Conservation (phyloP, 345 rosid genomes). For the Rhodamnia rubescens region DNA sequence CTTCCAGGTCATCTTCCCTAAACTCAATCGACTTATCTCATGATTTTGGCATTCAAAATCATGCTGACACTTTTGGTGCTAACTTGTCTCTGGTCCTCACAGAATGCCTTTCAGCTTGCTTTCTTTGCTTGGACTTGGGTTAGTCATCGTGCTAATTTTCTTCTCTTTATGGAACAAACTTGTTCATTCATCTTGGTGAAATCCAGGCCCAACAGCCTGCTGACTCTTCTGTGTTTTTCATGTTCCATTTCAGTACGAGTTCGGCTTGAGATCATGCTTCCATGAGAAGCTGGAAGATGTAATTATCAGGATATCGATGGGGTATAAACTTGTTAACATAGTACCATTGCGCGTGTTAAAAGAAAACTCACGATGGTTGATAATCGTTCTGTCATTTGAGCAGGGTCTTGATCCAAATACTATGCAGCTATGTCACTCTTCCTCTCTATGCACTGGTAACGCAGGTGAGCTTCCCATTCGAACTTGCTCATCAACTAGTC, state of each 20-base stretch:
- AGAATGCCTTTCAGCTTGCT: slow-evolving; percentile 38
- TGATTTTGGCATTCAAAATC: not conserved
- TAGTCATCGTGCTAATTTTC: not conserved
- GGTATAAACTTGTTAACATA: slow-evolving; percentile 8
- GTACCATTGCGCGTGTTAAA: not conserved
- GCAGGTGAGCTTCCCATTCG: slow-evolving; percentile 14
- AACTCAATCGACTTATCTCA: not conserved
- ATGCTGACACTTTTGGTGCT: not conserved
- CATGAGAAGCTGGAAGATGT: slow-evolving; percentile 14
- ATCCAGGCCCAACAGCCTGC: not conserved
- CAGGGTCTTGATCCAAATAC: slow-evolving; percentile 25
- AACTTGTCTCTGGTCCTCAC: not conserved
- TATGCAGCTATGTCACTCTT: slow-evolving; percentile 37
- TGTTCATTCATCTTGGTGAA: not conserved
- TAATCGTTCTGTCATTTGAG: not conserved
- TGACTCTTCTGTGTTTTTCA: not conserved
- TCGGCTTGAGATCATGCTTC: slow-evolving; percentile 20
- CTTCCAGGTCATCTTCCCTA: slow-evolving; percentile 23
- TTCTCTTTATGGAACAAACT: not conserved
- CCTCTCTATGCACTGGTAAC: slow-evolving; percentile 38
- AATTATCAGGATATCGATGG: slow-evolving; percentile 28
- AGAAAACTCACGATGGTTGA: not conserved
- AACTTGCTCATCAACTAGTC: not conserved
- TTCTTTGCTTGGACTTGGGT: slow-evolving; percentile 31
- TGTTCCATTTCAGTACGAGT: slow-evolving; percentile 16